Percentiles rank a stretch among this genome's conserved stretches.
Conservation (phyloP, 169 alveolate genomes). For the Cryptosporidium muris region DNA sequence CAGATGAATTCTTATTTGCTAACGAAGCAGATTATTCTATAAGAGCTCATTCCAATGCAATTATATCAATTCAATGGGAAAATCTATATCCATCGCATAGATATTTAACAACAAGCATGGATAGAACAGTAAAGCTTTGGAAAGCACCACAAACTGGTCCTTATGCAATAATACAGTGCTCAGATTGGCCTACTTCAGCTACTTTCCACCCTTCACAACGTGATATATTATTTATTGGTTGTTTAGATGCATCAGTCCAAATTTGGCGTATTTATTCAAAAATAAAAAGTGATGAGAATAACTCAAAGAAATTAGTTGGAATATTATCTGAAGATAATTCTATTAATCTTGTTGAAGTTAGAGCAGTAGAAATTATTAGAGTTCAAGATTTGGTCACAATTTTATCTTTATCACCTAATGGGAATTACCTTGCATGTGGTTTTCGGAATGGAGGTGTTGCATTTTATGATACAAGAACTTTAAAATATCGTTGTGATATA, state of each 20-base stretch:
- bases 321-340: background rate
- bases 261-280: slow-evolving; percentile 18
- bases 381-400: slow-evolving; percentile 57
- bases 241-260: slow-evolving; percentile 62
- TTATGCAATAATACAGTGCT: slow-evolving; percentile 32
- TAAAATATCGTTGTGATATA: slow-evolving; percentile 63
- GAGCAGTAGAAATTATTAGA: slow-evolving; percentile 43
- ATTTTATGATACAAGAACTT: slow-evolving; percentile 60
- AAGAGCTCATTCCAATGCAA: slow-evolving; percentile 51
- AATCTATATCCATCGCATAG: slow-evolving; percentile 29
- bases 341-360: background rate
- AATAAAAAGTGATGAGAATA: background rate
- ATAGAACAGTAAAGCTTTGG: slow-evolving; percentile 66
- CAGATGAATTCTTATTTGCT: slow-evolving; percentile 24
- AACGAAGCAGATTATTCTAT: slow-evolving; percentile 28
- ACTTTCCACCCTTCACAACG: slow-evolving; percentile 56
- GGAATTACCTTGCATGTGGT: slow-evolving; percentile 68
- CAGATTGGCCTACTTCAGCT: slow-evolving; percentile 69
- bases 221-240: slow-evolving; percentile 52
- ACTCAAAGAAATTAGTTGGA: background rate
- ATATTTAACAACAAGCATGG: slow-evolving; percentile 63
- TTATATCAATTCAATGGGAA: slow-evolving; percentile 62
- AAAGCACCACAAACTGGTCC: slow-evolving; percentile 43
- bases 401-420: slow-evolving; percentile 59
- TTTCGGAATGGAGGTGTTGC: slow-evolving; percentile 70